A percentile compares a stretch with the other conserved stretches of the same genome.
Conservation (phyloP, 371 early-diverging fungal genomes). For the Actinomucor elegans region DNA sequence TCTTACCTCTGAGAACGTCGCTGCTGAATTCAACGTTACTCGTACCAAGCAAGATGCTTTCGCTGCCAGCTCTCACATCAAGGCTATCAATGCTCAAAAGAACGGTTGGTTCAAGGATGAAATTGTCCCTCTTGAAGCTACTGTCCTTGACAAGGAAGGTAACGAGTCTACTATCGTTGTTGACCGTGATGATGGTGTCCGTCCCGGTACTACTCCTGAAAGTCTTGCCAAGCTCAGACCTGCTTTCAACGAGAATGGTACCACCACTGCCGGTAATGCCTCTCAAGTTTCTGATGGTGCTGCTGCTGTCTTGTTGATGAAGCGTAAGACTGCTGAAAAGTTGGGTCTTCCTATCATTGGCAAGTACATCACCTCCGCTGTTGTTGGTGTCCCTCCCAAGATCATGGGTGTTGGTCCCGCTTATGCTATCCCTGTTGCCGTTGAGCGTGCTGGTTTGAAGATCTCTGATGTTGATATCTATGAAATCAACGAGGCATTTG, state of each 20-base stretch:
- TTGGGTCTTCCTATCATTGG: slow-evolving; percentile 86
- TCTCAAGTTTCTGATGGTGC: slow-evolving; percentile 99
- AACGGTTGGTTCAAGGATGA: slow-evolving; percentile 91
- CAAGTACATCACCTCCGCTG: slow-evolving; percentile 87
- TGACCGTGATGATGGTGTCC: slow-evolving; percentile 92
- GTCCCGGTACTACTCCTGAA: slow-evolving; percentile 79
- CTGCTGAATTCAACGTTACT: slow-evolving; percentile 77
- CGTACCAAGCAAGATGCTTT: slow-evolving; percentile 91
- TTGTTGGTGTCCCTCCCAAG: slow-evolving; percentile 91
- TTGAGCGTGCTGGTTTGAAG: slow-evolving; percentile 79
- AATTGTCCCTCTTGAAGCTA: slow-evolving; percentile 87
- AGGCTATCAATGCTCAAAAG: slow-evolving; percentile 87
- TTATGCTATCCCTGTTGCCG: slow-evolving; percentile 89
- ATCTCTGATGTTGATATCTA: slow-evolving; percentile 76
- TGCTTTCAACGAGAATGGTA: slow-evolving; percentile 85
- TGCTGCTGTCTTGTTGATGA: slow-evolving; percentile 95
- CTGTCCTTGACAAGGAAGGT: slow-evolving; percentile 71
- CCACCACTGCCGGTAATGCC: slow-evolving; percentile 97
- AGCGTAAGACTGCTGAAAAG: slow-evolving; percentile 89
- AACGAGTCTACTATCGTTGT: slow-evolving; percentile 66
- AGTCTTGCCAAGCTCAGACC: slow-evolving; percentile 86
- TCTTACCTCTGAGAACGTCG: slow-evolving; percentile 97
- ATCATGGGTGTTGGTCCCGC: slow-evolving; percentile 97
- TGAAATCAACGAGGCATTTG: slow-evolving; percentile 98
- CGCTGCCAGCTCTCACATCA: slow-evolving; percentile 77